Percentiles rank a stretch among this genome's conserved stretches.
phyloP scores from a whole-genome alignment of 768 basidiomycete genomes.

The Podaxis pistillaris region DNA sequence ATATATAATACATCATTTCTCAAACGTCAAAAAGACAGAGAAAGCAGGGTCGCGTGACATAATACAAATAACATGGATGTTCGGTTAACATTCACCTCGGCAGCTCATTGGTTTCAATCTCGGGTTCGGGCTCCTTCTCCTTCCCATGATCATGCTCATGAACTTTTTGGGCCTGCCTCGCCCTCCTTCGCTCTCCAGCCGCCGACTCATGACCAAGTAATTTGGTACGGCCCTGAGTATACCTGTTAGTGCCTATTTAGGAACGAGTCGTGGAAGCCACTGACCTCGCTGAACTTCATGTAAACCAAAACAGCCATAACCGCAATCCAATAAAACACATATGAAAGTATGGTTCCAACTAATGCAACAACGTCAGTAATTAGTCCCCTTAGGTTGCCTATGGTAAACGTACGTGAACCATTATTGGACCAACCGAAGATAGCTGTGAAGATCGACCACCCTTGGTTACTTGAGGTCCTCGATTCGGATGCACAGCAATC shows the following conservation, averaged over 20 bases:
- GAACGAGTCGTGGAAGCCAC: conserved; percentile 12
- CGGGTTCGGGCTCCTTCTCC: not conserved
- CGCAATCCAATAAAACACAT: conserved; percentile 91
- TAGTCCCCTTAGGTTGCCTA: not conserved
- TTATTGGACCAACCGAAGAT: conserved; percentile 89
- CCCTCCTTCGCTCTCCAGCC: conserved; percentile 28
- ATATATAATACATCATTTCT: not conserved
- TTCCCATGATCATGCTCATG: not conserved
- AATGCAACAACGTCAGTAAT: conserved; percentile 1
- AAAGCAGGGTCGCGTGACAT: not conserved
- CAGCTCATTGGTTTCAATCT: not conserved
- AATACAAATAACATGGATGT: not conserved
- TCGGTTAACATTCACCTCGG: not conserved
- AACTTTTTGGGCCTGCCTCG: not conserved
- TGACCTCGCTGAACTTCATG: conserved; percentile 64
- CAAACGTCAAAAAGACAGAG: not conserved
- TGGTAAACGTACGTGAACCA: conserved; percentile 53
- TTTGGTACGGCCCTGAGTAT: conserved; percentile 57
- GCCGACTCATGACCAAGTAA: conserved; percentile 58
- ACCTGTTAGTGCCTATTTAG: not conserved
- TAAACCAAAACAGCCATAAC: conserved; percentile 66
- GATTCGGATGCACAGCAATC: conserved; percentile 72
- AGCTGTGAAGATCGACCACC: conserved; percentile 83
- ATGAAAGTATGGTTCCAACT: conserved; percentile 81
- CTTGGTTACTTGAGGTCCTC: conserved; percentile 39